Evolutionary conservation across 2,329 filamentous ascomycete genomes (phyloP).

Genomic region (Coniochaeta sp.): DNA sequence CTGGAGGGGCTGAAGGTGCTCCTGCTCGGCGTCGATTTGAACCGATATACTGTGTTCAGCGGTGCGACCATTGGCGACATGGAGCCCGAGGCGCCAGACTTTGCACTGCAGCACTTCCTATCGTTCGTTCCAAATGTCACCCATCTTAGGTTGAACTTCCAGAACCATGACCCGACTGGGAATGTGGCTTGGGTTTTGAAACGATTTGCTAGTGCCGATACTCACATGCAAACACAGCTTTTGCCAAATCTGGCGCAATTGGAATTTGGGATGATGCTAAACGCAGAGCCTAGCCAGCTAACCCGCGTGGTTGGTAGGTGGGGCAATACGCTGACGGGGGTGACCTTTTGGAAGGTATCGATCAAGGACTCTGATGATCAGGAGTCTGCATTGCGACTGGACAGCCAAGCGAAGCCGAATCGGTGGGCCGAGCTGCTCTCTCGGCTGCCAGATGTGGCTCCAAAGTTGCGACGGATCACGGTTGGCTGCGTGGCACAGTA

Average conservation of each 20-base stretch:
- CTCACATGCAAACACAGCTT: neutral
- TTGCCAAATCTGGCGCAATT: neutral
- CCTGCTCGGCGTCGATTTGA: constrained; percentile 22
- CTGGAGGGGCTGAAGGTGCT: constrained; percentile 38
- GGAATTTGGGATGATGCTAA: neutral
- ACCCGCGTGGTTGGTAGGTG: neutral
- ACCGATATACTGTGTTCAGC: neutral
- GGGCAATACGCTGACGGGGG: neutral
- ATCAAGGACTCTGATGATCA: neutral
- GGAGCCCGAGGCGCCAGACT: neutral
- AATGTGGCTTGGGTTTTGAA: neutral
- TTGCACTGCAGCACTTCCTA: constrained; percentile 26
- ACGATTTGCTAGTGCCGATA: neutral
- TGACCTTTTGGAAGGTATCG: neutral
- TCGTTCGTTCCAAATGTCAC: constrained; percentile 31
- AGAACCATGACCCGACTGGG: constrained; percentile 4
- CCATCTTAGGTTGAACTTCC: constrained; percentile 47
- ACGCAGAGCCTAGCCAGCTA: neutral
- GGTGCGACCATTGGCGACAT: neutral
- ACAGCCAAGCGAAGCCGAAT: neutral
- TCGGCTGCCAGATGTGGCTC: neutral
- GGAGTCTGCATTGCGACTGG: neutral
- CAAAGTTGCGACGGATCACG: neutral
- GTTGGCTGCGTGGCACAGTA: neutral
- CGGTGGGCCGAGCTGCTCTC: neutral